phyloP scores from a whole-genome alignment of 2,329 filamentous ascomycete genomes.

The Beauveria medogensis region DNA sequence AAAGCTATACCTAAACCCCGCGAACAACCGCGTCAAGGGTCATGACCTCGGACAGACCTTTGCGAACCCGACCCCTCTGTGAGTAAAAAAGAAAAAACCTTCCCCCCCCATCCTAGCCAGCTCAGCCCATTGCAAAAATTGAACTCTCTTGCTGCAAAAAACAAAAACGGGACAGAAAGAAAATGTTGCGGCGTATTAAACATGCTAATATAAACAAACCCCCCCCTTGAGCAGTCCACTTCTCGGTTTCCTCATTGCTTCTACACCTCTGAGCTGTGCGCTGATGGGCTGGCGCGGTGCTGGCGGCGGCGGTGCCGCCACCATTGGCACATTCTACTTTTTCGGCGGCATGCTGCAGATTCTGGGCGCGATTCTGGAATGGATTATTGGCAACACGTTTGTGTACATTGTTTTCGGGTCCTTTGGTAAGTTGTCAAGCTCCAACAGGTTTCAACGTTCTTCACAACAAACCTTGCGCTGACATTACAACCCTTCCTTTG shows the following conservation, averaged over 20 bases:
- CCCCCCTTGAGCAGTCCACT: neutral
- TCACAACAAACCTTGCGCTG: too few species aligned
- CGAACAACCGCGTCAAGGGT: neutral
- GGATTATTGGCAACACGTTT: conserved; percentile 45
- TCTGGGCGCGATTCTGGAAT: conserved; percentile 41
- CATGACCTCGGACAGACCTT: neutral
- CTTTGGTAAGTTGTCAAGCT: neutral
- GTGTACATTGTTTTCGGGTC: conserved; percentile 41
- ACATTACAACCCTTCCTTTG: neutral
- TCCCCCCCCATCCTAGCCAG: too few species aligned
- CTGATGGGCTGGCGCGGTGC: conserved; percentile 42
- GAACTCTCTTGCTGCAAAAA: neutral
- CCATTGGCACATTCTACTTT: conserved; percentile 35
- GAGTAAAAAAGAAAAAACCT: neutral
- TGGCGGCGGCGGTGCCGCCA: conserved; percentile 31
- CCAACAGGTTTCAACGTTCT: neutral
- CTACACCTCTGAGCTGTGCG: conserved; percentile 19
- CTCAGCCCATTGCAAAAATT: too few species aligned
- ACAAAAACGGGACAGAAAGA: too few species aligned
- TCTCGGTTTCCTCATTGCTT: neutral
- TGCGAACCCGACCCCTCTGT: conserved; percentile 1
- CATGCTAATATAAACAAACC: neutral
- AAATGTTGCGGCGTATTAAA: too few species aligned
- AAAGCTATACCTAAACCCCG: neutral
- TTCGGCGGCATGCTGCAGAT: conserved; percentile 40